phyloP scores from a whole-genome alignment of 495 filamentous ascomycete species.

The Geopyxis carbonaria region DNA sequence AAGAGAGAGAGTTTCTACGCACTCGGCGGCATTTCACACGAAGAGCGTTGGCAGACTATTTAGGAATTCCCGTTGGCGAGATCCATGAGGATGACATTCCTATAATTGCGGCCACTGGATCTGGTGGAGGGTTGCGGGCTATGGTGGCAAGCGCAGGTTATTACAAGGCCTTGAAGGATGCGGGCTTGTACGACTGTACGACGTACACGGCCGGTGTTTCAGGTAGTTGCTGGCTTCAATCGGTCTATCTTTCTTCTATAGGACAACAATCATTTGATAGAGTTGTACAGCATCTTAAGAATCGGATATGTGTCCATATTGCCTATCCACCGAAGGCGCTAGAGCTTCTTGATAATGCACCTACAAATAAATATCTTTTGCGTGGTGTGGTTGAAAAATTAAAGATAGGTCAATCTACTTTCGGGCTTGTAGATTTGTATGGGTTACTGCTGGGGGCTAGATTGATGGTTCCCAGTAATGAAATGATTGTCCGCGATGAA shows the following conservation, averaged over 20 bases:
- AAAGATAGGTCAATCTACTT: conserved; percentile 63
- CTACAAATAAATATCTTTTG: conserved; percentile 83
- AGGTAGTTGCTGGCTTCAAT: conserved; percentile 88
- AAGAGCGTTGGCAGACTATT: conserved; percentile 60
- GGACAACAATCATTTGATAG: conserved; percentile 41
- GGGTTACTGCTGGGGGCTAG: conserved; percentile 69
- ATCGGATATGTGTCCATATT: conserved; percentile 67
- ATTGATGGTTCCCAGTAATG: conserved; percentile 68
- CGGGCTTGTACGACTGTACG: conserved; percentile 77
- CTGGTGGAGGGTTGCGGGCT: conserved; percentile 76
- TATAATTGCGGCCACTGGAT: conserved; percentile 79
- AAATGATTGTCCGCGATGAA: conserved; percentile 50
- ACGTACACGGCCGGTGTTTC: conserved; percentile 92
- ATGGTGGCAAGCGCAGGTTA: conserved; percentile 80
- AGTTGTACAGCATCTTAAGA: conserved; percentile 70
- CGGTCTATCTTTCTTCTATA: conserved; percentile 79
- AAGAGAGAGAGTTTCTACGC: conserved; percentile 55
- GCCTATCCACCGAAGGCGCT: conserved; percentile 78
- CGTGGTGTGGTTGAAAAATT: conserved; percentile 79
- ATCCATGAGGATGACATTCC: conserved; percentile 89
- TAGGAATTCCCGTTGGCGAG: conserved; percentile 56
- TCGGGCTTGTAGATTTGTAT: conserved; percentile 85
- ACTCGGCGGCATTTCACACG: conserved; percentile 47
- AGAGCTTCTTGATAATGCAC: conserved; percentile 54
- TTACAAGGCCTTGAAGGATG: conserved; percentile 59